These are phyloP conservation scores for Volutella citrinella DNA, from an alignment of 2,329 filamentous ascomycete genomes.

Conservation along the genomic window DNA sequence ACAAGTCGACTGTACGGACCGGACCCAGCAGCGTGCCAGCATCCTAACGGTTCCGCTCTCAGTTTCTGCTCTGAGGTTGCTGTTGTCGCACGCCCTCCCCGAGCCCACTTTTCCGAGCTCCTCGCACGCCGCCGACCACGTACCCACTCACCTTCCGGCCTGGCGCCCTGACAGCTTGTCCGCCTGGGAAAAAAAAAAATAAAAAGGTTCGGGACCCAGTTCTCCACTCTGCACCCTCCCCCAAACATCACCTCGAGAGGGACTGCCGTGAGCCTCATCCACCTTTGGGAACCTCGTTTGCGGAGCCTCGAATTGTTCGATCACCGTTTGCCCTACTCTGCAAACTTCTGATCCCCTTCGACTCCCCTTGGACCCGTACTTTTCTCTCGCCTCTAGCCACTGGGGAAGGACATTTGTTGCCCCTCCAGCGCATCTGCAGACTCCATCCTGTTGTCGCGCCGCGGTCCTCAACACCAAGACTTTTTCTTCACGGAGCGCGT, in stretches of 20 bases:
- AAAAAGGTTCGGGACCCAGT: constrained; percentile 43
- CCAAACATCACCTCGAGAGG: constrained; percentile 43
- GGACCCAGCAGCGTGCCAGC: constrained; percentile 11
- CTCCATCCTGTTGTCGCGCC: constrained; percentile 19
- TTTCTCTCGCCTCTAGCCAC: constrained; percentile 14
- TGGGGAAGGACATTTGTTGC: too few species aligned
- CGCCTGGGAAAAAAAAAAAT: constrained; percentile 31
- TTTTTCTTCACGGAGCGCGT: constrained; percentile 29
- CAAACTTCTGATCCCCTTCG: constrained; percentile 16
- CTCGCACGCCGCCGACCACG: too few species aligned
- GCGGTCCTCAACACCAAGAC: constrained; percentile 22
- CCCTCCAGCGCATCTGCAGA: constrained; percentile 4
- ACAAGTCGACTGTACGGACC: constrained; percentile 19
- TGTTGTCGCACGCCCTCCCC: background rate
- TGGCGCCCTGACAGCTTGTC: constrained; percentile 27
- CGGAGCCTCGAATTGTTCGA: constrained; percentile 25
- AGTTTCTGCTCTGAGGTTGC: constrained; percentile 2
- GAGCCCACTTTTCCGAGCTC: background rate
- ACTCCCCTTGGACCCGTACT: constrained; percentile 13
- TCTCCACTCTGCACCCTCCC: constrained; percentile 47
- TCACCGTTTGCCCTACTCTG: constrained; percentile 18
- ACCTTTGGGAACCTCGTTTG: constrained; percentile 33
- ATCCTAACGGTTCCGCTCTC: constrained; percentile 23
- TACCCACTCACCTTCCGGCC: too few species aligned
- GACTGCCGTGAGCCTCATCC: constrained; percentile 39